These are phyloP conservation scores for Picocystis salinarum DNA, from an alignment of 139 green algal genomes.

Conservation along the genomic window DNA sequence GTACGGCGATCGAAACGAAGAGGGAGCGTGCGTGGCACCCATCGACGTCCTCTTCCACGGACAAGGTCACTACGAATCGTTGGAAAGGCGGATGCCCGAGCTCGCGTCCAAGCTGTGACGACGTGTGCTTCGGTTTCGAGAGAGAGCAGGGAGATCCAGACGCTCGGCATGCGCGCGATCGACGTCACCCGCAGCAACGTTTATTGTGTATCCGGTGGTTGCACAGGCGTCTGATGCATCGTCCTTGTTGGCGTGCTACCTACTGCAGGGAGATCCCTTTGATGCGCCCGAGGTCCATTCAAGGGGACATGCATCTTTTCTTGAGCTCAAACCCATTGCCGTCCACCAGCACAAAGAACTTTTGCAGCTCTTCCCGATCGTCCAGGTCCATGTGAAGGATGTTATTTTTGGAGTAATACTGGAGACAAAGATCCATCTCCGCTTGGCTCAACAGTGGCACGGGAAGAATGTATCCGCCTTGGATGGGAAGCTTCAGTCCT, in stretches of 20 bases:
- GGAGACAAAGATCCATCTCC: neutral
- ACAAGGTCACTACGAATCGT: neutral
- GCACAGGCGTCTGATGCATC: no score
- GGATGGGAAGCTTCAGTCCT: constrained; percentile 6
- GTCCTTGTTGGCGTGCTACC: no score
- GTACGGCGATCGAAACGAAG: neutral
- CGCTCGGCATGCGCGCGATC: no score
- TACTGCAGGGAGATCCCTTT: no score
- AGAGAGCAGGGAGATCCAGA: no score
- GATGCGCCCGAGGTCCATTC: no score
- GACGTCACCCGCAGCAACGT: no score
- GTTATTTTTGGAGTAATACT: constrained; percentile 1
- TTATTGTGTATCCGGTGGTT: no score
- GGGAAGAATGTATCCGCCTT: neutral
- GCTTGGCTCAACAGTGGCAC: constrained; percentile 1
- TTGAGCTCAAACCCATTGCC: constrained; percentile 17
- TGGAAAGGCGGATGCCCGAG: no score
- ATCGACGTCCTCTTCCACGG: neutral
- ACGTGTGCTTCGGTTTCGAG: no score
- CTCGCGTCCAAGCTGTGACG: no score
- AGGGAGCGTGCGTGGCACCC: neutral
- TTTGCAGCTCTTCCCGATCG: neutral
- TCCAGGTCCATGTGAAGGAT: neutral
- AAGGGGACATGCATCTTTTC: no score
- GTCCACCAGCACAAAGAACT: neutral